Conservation (phyloP, 164 flowering plant species). For the Aristolochia californica region DNA sequence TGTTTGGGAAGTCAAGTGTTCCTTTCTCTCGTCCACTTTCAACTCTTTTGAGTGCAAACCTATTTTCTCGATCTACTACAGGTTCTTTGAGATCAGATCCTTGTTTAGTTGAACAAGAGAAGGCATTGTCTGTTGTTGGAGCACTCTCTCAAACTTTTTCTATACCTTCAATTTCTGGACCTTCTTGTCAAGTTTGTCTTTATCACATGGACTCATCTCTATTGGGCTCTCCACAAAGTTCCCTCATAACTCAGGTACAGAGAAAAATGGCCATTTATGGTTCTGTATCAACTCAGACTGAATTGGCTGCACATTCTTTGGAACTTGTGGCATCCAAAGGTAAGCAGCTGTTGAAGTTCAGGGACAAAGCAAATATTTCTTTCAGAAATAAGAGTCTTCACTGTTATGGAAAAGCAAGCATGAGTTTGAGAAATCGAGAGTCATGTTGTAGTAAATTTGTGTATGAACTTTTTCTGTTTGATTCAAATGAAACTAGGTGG, state of each 20-base stretch:
- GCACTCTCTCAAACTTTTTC: constrained; percentile 63
- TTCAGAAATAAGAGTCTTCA: constrained; percentile 23
- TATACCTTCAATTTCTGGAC: constrained; percentile 73
- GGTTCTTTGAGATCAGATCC: constrained; percentile 34
- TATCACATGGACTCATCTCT: constrained; percentile 46
- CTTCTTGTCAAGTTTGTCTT: constrained; percentile 57
- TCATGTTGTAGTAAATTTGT: constrained; percentile 17
- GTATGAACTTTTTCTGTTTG: constrained; percentile 31
- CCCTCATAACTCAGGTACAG: constrained; percentile 10
- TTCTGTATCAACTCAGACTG: constrained; percentile 19
- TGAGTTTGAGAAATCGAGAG: constrained; percentile 32
- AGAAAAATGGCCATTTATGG: constrained; percentile 41
- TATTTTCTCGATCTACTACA: constrained; percentile 29
- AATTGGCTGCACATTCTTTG: constrained; percentile 30
- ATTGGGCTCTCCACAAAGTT: constrained; percentile 16
- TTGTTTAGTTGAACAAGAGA: constrained; percentile 27
- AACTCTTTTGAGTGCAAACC: constrained; percentile 25
- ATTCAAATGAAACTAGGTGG: constrained; percentile 14
- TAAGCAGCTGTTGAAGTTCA: constrained; percentile 20
- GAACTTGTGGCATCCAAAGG: constrained; percentile 26
- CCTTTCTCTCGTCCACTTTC: constrained; percentile 27
- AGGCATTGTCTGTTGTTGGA: constrained; percentile 53
- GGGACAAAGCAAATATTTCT: constrained; percentile 30
- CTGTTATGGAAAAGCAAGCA: constrained; percentile 28
- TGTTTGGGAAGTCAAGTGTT: constrained; percentile 35